Evolutionary conservation across 2,329 filamentous ascomycete species (phyloP).

Genomic region (Colletotrichum cuscutae): DNA sequence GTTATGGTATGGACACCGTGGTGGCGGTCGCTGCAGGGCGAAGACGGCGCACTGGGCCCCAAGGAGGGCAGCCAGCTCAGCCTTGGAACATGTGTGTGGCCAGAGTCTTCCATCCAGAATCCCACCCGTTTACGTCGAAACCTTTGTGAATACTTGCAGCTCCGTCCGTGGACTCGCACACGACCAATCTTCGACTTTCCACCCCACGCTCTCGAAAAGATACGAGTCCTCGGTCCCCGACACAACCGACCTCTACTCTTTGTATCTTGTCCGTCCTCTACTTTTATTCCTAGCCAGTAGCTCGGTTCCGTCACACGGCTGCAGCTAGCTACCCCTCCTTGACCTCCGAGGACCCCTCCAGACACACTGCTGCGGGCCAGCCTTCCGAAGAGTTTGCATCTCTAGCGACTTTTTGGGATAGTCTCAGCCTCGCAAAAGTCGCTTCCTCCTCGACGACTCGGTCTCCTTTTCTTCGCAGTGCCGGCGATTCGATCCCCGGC

Average conservation of each 20-base stretch:
- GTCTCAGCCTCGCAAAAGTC: neutral
- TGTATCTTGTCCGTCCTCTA: neutral
- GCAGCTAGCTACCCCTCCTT: slow-evolving; percentile 29
- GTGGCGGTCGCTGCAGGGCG: neutral
- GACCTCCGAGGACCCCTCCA: slow-evolving; percentile 21
- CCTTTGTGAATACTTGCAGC: slow-evolving; percentile 20
- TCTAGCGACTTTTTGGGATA: neutral
- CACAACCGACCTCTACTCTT: slow-evolving; percentile 25
- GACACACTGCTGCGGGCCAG: slow-evolving; percentile 6
- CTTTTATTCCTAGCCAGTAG: neutral
- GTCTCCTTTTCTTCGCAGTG: neutral
- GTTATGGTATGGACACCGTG: neutral
- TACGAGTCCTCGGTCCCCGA: slow-evolving; percentile 32
- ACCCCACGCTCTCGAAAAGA: slow-evolving; percentile 22
- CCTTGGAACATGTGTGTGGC: slow-evolving; percentile 31
- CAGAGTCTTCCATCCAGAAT: slow-evolving; percentile 17
- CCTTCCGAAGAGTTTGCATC: slow-evolving; percentile 20
- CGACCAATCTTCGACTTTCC: slow-evolving; percentile 2
- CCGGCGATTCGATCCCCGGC: slow-evolving; percentile 28
- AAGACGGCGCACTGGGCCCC: neutral
- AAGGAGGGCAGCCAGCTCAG: neutral
- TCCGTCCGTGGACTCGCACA: slow-evolving; percentile 30
- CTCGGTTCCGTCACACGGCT: slow-evolving; percentile 14
- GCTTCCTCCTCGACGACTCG: neutral
- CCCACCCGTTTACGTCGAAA: slow-evolving; percentile 4